Conservation (phyloP, 2,329 filamentous ascomycete species). For the Colletotrichum zoysiae region DNA sequence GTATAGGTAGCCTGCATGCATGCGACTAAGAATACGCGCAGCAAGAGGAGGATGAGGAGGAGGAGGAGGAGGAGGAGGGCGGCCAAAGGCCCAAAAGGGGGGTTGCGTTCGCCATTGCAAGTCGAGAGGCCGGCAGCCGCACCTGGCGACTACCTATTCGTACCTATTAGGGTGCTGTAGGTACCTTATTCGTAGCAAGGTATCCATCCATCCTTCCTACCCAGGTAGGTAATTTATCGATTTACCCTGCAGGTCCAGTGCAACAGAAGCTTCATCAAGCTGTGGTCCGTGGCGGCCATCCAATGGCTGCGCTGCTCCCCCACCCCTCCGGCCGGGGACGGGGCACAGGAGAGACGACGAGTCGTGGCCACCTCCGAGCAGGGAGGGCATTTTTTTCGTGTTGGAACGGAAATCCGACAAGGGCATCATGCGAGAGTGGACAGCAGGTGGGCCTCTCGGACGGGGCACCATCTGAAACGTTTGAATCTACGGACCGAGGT, state of each 20-base stretch:
- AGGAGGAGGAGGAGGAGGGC: background rate
- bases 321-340: slow-evolving; percentile 16
- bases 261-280: slow-evolving; percentile 16
- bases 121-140: background rate
- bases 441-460: slow-evolving; percentile 6
- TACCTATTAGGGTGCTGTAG: too few species aligned
- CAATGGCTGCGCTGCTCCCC: background rate
- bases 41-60: background rate
- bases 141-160: background rate
- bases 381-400: background rate
- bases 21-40: slow-evolving; percentile 10
- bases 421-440: slow-evolving; percentile 5
- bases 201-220: too few species aligned
- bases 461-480: slow-evolving; percentile 27
- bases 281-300: slow-evolving; percentile 24
- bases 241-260: slow-evolving; percentile 28
- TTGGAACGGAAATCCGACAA: slow-evolving; percentile 22
- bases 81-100: background rate
- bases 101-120: too few species aligned
- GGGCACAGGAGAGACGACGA: slow-evolving; percentile 20
- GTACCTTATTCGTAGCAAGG: too few species aligned
- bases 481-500: slow-evolving; percentile 23
- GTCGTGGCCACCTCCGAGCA: background rate
- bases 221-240: slow-evolving; percentile 1
- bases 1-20: slow-evolving; percentile 23